Base-by-base conservation (phyloP, 441 rosid genomes). In the Flueggea neowawraea region DNA sequence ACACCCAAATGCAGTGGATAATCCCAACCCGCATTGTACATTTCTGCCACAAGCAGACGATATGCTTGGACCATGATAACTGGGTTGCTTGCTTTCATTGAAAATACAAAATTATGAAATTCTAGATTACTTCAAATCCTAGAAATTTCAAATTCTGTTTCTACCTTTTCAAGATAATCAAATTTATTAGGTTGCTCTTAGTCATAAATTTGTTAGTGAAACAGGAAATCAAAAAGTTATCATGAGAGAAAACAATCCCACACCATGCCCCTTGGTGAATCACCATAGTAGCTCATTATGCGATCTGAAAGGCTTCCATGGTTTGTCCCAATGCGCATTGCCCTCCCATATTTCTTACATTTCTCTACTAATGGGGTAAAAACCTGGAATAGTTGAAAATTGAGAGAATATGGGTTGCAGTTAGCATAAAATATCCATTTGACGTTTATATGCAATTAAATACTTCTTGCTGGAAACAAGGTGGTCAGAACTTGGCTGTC, bases 231-330 rank as follows among this genome's bases (percentile, higher is more conserved):
- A 22, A 22, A 22, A 22, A 22, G 28, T 22, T 58, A 64, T 57
- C 31, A 31, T 32, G 54, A 73, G 45, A 63, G 60, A 58, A 52
- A 49, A 64, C 48, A 63, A 55, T 9, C 65, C 33, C 55, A 76
- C 62, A 93, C 98, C 98, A 94, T 94, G 81, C 99, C 99, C 73
- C 97, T 80, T 0, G 99, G 97, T 70, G 99, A 91, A 75, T 94
- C 99, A 39, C 99, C 99, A 6, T 89, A 82, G 78, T 87, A 94
- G 80, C 97, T 94, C 99, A 94, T 91, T 66, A 94, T 91, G 56
- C 99, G 94, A 78, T 94, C 97, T 64, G 99, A 91, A 77, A 94
- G 99, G 63, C 97, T 94, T 66, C 99, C 99, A 65, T 94, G 99
- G 77, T 94, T 94, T 65, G 99, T 94, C 57, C 99, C 99, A 67